Evolutionary conservation across 257 asterid genomes (phyloP), one percentile per base, ranked within the genome.

Genomic region (Anisodus tanguticus): DNA sequence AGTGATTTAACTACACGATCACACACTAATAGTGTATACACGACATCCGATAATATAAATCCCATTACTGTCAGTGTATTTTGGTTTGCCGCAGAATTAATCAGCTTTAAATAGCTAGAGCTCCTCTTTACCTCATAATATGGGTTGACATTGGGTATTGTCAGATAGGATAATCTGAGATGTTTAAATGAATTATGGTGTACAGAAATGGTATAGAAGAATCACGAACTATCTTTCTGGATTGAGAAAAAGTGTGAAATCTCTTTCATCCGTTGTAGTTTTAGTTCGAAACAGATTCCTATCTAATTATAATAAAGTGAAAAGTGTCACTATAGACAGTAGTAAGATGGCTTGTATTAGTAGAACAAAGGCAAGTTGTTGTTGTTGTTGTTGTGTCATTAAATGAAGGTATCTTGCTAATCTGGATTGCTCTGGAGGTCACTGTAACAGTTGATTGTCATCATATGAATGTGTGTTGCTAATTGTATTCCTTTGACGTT

Each of bases 381-480:
- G 45, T 69, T 69, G 77, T 26, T 22, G 26, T 22, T 22, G 26
- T 22, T 68, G 76, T 68, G 13, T 51, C 51, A 68, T 68, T 43
- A 68, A 68, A 68, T 37, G 19, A 16, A 68, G 6, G 76, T 39
- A 15, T 68, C 76, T 15, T 43, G 76, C 51, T 68, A 68, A 68
- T 68, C 76, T 68, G 51, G 43, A 22, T 37, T 68, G 11, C 76
- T 39, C 76, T 68, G 8, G 17, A 13, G 76, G 76, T 68, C 76
- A 68, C 76, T 68, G 51, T 22, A 37, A 68, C 45, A 68, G 10
- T 37, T 37, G 51, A 67, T 12, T 67, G 22, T 17, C 51, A 68
- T 68, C 76, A 37, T 1, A n/a, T 68, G 76, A 68, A 4, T 68
- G 31, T 69, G 31, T 39, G 54, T 69, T 39, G 54, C 78, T 69